Base-by-base conservation (phyloP, 768 basidiomycete genomes). In the Tricholoma furcatifolium region DNA sequence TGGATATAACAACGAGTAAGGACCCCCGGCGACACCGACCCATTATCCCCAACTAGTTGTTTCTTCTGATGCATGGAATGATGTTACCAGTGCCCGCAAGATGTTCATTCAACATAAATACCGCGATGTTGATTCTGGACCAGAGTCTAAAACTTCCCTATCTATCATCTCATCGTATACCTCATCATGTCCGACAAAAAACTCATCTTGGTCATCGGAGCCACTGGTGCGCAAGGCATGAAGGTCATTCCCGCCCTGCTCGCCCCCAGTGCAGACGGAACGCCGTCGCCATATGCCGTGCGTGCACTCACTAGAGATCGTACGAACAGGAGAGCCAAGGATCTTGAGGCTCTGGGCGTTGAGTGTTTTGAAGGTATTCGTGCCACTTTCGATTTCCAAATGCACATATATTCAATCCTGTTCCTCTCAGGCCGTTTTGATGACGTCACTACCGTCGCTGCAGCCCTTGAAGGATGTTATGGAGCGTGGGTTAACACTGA, bases 161-260 rank as follows among this genome's bases (percentile, higher is more conserved):
- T 46, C 18, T 35, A 3, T 31, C 35, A 32, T 38, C 15, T 6
- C 24, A 27, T 48, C 34, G 18, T 15, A 7, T 15, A 43, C 12
- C 20, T 46, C 52, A 46, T 3, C n/a, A 56, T 60, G 56, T 57
- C 51, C 12, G 46, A 40, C 38, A 60, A 60, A 54, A 75, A 73
- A 60, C 57, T 73, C 48, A 74, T 78, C 50, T 66, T 76, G 39
- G 73, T 78, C 36, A 70, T 78, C 27, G 76, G 76, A 34, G 76
- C 72, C 7, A 77, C 76, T 34, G 76, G 76, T 47, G 75, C 75
- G 2, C 76, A 78, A 52, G 76, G 76, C 12, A 59, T 68, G 51
- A 66, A 66, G 18, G 72, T 76, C 44, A 67, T 75, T 32, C 65
- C 71, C 46, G 67, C 66, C 23, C 64, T 77, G 17, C 68, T 77